Evolutionary conservation across 345 rosid genomes (phyloP).

Genomic region (Eucalyptus camaldulensis): DNA sequence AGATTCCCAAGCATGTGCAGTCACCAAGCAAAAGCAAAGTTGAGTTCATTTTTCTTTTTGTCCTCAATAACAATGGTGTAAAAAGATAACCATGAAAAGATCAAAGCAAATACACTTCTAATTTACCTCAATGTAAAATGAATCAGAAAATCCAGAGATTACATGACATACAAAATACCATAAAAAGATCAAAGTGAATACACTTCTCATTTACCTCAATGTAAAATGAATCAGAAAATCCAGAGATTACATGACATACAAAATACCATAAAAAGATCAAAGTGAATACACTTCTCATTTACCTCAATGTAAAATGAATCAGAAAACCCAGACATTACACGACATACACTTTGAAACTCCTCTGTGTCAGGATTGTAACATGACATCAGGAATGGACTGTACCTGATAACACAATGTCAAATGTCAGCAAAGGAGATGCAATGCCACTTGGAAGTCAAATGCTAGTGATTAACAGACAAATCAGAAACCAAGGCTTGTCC

Average conservation of each 20-base stretch:
- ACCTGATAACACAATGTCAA: constrained; percentile 28
- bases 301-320: constrained; percentile 86
- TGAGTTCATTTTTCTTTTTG: background rate
- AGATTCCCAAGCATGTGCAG: background rate
- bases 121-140: constrained; percentile 68
- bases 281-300: background rate
- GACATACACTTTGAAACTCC: constrained; percentile 79
- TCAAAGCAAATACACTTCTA: background rate
- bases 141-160: constrained; percentile 86
- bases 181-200: background rate
- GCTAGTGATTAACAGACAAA: background rate
- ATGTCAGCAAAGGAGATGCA: background rate
- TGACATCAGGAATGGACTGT: constrained; percentile 91
- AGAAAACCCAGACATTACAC: constrained; percentile 90
- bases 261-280: background rate
- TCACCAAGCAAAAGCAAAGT: background rate
- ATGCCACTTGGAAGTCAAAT: background rate
- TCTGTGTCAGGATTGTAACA: constrained; percentile 75
- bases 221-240: constrained; percentile 80
- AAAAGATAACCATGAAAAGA: background rate
- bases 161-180: constrained; percentile 47
- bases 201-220: constrained; percentile 30
- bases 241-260: constrained; percentile 90
- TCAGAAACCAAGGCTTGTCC: background rate
- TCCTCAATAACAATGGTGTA: background rate